A percentile compares a stretch with the other conserved stretches of the same genome.
Conservation (phyloP, 257 asterid genomes). For the Penstemon davidsonii region DNA sequence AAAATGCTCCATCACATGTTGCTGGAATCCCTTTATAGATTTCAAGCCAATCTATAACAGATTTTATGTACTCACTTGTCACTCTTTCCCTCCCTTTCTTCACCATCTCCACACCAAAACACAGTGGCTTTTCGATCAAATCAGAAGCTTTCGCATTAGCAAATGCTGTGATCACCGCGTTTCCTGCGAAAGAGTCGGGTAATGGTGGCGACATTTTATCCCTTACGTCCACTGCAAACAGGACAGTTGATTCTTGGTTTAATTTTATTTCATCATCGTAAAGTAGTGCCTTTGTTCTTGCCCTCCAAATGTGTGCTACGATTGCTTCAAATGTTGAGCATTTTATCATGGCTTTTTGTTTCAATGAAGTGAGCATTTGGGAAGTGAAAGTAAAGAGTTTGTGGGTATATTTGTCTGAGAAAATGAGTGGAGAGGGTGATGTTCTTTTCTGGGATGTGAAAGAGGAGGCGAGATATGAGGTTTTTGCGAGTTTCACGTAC, state of each 20-base stretch:
- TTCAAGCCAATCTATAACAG: conserved; percentile 47
- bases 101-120: conserved; percentile 34
- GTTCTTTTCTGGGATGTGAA: conserved; percentile 39
- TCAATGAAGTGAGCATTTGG: conserved; percentile 28
- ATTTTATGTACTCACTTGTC: conserved; percentile 36
- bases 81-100: conserved; percentile 39
- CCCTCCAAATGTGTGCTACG: conserved; percentile 44
- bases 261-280: not conserved
- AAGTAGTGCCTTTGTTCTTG: conserved; percentile 40
- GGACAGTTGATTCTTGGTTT: conserved; percentile 33
- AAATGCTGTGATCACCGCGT: conserved; percentile 44
- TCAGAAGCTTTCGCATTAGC: conserved; percentile 30
- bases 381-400: conserved; percentile 38
- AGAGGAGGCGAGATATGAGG: conserved; percentile 32
- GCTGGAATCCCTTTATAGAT: conserved; percentile 41
- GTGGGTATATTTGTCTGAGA: conserved; percentile 37
- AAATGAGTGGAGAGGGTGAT: conserved; percentile 38
- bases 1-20: conserved; percentile 34
- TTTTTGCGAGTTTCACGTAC: conserved; percentile 26
- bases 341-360: conserved; percentile 27
- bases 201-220: conserved; percentile 30
- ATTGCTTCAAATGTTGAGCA: conserved; percentile 52
- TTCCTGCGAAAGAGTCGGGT: conserved; percentile 33
- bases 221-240: conserved; percentile 47
- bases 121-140: conserved; percentile 26